phyloP scores from a whole-genome alignment of 2,329 filamentous ascomycete species.

The Pseudopithomyces chartarum region DNA sequence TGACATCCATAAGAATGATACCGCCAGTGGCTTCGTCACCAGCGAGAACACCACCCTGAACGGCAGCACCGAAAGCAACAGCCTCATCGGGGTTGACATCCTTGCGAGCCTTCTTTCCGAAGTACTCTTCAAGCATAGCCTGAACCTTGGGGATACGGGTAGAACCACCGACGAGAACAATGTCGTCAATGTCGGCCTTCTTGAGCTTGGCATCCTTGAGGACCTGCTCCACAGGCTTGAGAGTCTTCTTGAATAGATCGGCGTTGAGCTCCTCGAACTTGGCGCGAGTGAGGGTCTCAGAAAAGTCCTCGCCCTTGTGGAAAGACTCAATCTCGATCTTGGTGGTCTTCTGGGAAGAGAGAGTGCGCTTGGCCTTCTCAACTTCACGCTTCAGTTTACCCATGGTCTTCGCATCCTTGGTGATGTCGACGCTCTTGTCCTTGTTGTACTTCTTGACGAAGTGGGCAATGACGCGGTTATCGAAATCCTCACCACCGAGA shows the following conservation, averaged over 20 bases:
- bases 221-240: conserved; percentile 98
- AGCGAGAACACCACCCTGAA: conserved; percentile 93
- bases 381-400: conserved; percentile 99
- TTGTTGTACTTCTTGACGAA: conserved; percentile 99
- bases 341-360: conserved; percentile 89
- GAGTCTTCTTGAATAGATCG: conserved; percentile 98
- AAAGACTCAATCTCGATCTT: conserved; percentile 97
- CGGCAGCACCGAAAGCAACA: conserved; percentile 95
- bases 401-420: conserved; percentile 96
- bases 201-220: conserved; percentile 97
- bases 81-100: conserved; percentile 99
- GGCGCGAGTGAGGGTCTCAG: conserved; percentile 95
- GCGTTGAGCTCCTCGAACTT: conserved; percentile 99
- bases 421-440: conserved; percentile 90
- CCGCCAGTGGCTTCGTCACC: conserved; percentile 82
- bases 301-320: conserved; percentile 96
- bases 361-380: conserved; percentile 98
- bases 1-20: conserved; percentile 94
- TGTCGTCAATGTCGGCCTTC: conserved; percentile 94
- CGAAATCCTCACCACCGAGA: conserved; percentile 98
- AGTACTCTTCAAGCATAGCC: conserved; percentile 92
- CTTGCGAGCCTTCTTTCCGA: conserved; percentile 98
- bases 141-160: conserved; percentile 99
- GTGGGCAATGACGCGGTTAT: conserved; percentile 95
- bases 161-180: conserved; percentile 96